Evolutionary conservation across 2,329 filamentous ascomycete genomes (phyloP), one percentile per base, ranked within the genome.

Genomic region (Talaromyces sp.): DNA sequence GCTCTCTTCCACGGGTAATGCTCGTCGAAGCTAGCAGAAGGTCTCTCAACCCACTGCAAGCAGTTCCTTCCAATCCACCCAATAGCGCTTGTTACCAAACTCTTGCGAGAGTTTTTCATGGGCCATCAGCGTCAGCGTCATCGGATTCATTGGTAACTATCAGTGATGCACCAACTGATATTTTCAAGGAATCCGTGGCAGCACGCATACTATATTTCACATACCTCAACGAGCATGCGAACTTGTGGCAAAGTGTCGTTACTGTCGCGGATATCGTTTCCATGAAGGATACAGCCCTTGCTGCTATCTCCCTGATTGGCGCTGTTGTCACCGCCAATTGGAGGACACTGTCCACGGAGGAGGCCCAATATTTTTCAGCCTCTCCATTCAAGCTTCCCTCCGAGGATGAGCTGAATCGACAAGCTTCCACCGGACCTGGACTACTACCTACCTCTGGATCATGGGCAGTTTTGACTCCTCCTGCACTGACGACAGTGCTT

Each of bases 301-400:
- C 82, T 19, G 78, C 84, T 0, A 75, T 84, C 17, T 70, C 75
- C 2, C 73, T 84, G 33, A 76, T 85, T 36, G 72, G 73, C 28
- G 74, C 80, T 2, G 70, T 85, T 40, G 76, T 82, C 36, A 82
- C 77, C 2, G 78, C 83, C 2, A 77, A 79, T 25, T 86, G 83
- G 83, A 71, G 76, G 15, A 65, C 71, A 1, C 61, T 77, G 11
- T 67, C 75, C 1, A 63, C 68, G 3, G 60, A 75, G 31, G 54
- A 66, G 17, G 63, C 53, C 6, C 61, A 69, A 0, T 61, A 65
- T 9, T 60, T 63, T 3, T 59, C 66, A 19, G 58, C 58, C 15
- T 54, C 57, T 43, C 63, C 69, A 43, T 72, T 74, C 63, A 63
- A 67, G 35, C 63, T 79, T 3, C 73, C 77, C n/a, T 71, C 74